These are phyloP conservation scores for Alternaria alternata DNA, from an alignment of 2,329 filamentous ascomycete genomes.

Conservation along the genomic window DNA sequence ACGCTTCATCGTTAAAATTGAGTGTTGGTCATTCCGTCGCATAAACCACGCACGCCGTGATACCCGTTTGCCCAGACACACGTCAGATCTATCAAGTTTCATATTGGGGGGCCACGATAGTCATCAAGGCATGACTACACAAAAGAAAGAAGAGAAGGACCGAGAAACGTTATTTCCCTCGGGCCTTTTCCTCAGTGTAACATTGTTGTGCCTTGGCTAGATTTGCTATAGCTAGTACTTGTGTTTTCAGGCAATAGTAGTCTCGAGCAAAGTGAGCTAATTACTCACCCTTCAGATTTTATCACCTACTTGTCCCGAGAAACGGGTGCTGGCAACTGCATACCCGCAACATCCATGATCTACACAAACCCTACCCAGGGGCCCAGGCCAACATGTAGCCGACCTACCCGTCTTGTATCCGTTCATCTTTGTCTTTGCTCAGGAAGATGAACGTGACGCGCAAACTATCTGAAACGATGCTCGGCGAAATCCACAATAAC, in stretches of 20 bases:
- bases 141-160: background rate
- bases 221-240: background rate
- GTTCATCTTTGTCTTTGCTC: background rate
- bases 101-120: background rate
- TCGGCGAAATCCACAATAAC: constrained; percentile 1
- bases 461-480: background rate
- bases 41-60: constrained; percentile 1
- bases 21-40: background rate
- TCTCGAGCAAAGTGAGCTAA: background rate
- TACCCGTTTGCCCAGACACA: constrained; percentile 2
- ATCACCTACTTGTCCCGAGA: background rate
- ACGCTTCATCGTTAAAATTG: background rate
- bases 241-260: background rate
- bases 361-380: background rate
- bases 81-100: background rate
- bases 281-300: background rate
- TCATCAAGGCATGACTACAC: background rate
- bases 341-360: background rate
- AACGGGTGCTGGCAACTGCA: background rate
- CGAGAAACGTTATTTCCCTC: background rate
- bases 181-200: background rate
- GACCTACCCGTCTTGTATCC: constrained; percentile 14
- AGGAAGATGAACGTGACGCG: background rate
- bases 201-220: background rate
- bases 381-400: background rate